These are phyloP conservation scores for Shiraia sp. DNA, from an alignment of 2,329 filamentous ascomycete genomes.

Conservation along the genomic window DNA sequence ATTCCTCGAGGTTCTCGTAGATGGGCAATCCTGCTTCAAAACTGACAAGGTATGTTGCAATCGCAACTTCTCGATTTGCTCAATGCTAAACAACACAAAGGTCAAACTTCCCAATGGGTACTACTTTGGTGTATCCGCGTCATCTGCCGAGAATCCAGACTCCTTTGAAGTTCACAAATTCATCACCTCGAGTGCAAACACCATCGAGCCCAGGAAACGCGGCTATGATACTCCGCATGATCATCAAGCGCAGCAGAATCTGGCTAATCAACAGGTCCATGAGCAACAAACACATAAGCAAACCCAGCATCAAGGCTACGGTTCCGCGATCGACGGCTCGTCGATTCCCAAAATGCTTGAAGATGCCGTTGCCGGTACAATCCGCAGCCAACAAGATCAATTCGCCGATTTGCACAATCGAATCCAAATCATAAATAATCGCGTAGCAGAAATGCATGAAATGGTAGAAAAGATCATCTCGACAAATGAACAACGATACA, in stretches of 20 bases:
- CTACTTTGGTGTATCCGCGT: slow-evolving; percentile 83
- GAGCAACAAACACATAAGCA: slow-evolving; percentile 19
- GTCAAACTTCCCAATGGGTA: slow-evolving; percentile 79
- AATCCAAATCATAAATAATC: slow-evolving; percentile 73
- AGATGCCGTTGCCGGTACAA: slow-evolving; percentile 49
- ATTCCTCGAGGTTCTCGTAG: slow-evolving; percentile 77
- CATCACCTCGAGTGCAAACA: slow-evolving; percentile 63
- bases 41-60: slow-evolving; percentile 61
- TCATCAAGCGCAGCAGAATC: slow-evolving; percentile 26
- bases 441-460: slow-evolving; percentile 65
- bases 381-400: slow-evolving; percentile 59
- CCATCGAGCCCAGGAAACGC: slow-evolving; percentile 36
- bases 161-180: slow-evolving; percentile 94
- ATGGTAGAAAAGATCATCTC: slow-evolving; percentile 57
- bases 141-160: slow-evolving; percentile 87
- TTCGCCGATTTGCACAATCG: slow-evolving; percentile 86
- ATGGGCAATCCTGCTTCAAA: slow-evolving; percentile 81
- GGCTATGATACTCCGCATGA: slow-evolving; percentile 38
- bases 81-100: slow-evolving; percentile 42
- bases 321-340: slow-evolving; percentile 20
- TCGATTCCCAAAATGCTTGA: slow-evolving; percentile 46
- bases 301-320: slow-evolving; percentile 29
- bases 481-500: slow-evolving; percentile 60
- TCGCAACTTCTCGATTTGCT: neutral
- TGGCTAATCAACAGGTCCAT: slow-evolving; percentile 22